Evolutionary conservation across 495 filamentous ascomycete species (phyloP), one percentile per base, ranked within the genome.

Genomic region (Xylaria cubensis): DNA sequence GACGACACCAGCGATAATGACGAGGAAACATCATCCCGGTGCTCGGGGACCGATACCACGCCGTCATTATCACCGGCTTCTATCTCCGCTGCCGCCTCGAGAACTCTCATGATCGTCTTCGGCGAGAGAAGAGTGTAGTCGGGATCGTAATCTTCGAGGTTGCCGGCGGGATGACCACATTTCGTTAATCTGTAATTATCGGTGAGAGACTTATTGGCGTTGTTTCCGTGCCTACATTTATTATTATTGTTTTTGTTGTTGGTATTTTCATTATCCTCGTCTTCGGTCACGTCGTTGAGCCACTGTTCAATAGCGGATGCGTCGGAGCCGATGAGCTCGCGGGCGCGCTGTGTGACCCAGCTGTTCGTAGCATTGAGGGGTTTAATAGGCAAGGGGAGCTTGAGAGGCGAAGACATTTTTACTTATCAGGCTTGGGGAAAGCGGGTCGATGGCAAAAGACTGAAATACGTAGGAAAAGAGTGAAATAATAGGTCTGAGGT

Each of bases 331-430:
- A 68, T 59, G 13, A 59, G 24, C 15, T 59, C 39, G 36, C 66
- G 66, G 1, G 66, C 66, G 4, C 32, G 66, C 17, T 13, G 8
- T 24, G 59, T 32, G 3, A 69, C 39, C 66, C 53, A 69, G 3
- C 51, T 58, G 13, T 44, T 59, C 3, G 51, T 69, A 0, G 66
- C 66, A 10, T 46, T 59, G 0, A 68, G 1, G 9, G 53, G 51
- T 13, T 21, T 61, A 9, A 69, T 12, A 15, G 17, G 55, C 3
- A 17, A n/a, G 15, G 6, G 10, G 9, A 42, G 21, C 0, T 12
- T n/a, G 17, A 21, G 5, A 6, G 39, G 34, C 13, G 26, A 61
- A 4, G 51, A 24, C 53, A 69, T 34, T 12, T 29, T 42, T 48
- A 15, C 10, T 29, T 10, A 7, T 4, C 5, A 4, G 42, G 26